A percentile compares a stretch with the other conserved stretches of the same genome.
Evolutionary conservation across 257 asterid genomes (phyloP).

Genomic region (Buddleja alternifolia): DNA sequence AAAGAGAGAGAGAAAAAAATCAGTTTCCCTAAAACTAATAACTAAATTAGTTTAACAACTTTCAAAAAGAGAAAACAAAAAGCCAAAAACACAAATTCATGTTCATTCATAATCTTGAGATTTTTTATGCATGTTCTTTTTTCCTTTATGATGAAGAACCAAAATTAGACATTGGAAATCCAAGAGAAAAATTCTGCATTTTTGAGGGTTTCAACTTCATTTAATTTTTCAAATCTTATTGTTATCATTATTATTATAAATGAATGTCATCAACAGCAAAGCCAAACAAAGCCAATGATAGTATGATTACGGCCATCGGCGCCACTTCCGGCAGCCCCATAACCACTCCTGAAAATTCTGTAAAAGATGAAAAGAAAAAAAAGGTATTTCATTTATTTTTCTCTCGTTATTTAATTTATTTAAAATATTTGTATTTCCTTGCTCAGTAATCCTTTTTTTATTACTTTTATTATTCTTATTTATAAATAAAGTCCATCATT

Average conservation of each 20-base stretch:
- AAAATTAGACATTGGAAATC: constrained; percentile 35
- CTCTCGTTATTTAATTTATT: neutral
- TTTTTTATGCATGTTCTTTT: constrained; percentile 16
- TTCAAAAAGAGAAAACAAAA: constrained; percentile 20
- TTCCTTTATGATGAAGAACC: constrained; percentile 1
- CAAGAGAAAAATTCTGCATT: constrained; percentile 18
- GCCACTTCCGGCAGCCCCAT: constrained; percentile 40
- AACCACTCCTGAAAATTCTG: constrained; percentile 49
- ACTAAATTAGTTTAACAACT: neutral
- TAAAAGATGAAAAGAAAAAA: constrained; percentile 59
- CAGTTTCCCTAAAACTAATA: too few relatives aligned
- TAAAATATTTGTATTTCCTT: neutral
- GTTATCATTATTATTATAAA: constrained; percentile 23
- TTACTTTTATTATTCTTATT: neutral
- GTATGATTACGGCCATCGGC: constrained; percentile 46
- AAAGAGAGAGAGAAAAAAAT: neutral
- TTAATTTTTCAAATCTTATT: neutral
- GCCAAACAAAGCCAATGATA: constrained; percentile 36
- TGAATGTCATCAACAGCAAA: constrained; percentile 45
- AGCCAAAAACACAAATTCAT: constrained; percentile 50
- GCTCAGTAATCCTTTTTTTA: too few relatives aligned
- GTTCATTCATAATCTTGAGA: constrained; percentile 44
- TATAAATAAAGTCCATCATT: constrained; percentile 49
- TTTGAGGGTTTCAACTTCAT: constrained; percentile 8
- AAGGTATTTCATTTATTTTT: constrained; percentile 42